Conservation (phyloP, 2,329 filamentous ascomycete species). For the Penicillium sp. region DNA sequence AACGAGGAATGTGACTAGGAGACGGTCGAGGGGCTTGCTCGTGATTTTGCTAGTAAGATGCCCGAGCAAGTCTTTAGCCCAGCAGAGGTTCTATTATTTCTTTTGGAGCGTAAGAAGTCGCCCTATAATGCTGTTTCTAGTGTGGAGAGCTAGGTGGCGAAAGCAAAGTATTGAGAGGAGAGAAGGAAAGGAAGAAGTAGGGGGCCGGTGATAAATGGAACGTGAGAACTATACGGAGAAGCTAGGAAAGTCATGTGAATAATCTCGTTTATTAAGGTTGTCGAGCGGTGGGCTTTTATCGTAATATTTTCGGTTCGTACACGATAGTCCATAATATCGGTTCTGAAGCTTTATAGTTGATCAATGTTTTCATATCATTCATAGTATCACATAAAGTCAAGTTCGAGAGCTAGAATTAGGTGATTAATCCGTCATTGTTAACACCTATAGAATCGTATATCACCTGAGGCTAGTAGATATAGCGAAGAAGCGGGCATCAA, state of each 20-base stretch:
- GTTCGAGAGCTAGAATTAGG: slow-evolving; percentile 14
- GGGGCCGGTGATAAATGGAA: background rate
- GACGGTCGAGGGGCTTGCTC: slow-evolving; percentile 50
- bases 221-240: too few relatives aligned
- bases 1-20: slow-evolving; percentile 19
- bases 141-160: slow-evolving; percentile 51
- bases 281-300: slow-evolving; percentile 3
- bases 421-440: too few relatives aligned
- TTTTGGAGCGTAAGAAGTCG: slow-evolving; percentile 58
- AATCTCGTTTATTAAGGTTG: slow-evolving; percentile 1
- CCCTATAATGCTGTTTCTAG: slow-evolving; percentile 53
- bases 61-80: slow-evolving; percentile 58
- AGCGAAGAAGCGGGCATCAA: background rate
- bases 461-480: slow-evolving; percentile 7
- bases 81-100: slow-evolving; percentile 60
- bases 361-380: slow-evolving; percentile 12
- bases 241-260: too few relatives aligned
- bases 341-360: slow-evolving; percentile 18
- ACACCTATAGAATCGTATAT: slow-evolving; percentile 9
- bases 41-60: slow-evolving; percentile 53
- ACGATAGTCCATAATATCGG: slow-evolving; percentile 17
- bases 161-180: slow-evolving; percentile 31
- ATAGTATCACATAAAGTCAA: slow-evolving; percentile 12
- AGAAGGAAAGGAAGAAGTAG: background rate
- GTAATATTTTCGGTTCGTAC: slow-evolving; percentile 17